phyloP scores from a whole-genome alignment of 139 green algal genomes.

The Ettlia oleoabundans region DNA sequence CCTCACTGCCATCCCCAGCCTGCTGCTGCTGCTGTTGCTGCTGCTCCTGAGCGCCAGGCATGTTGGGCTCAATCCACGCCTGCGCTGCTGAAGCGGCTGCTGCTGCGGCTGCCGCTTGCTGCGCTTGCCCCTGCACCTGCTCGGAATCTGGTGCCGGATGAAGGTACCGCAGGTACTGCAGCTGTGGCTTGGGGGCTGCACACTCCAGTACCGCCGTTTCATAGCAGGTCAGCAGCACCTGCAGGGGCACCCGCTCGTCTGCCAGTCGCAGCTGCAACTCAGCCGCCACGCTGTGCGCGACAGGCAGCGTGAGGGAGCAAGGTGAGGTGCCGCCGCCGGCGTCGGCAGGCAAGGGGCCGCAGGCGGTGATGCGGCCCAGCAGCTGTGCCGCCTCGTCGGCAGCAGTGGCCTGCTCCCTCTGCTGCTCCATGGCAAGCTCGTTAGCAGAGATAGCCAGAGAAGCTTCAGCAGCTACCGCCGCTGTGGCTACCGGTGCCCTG shows the following conservation, averaged over 20 bases:
- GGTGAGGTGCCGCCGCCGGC: too few relatives aligned
- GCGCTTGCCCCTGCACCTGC: neutral
- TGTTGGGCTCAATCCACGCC: too few relatives aligned
- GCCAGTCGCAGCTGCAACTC: slow-evolving; percentile 9
- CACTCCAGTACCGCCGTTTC: slow-evolving; percentile 43
- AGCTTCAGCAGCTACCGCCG: neutral
- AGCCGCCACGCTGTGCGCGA: slow-evolving; percentile 9
- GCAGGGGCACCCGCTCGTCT: slow-evolving; percentile 3
- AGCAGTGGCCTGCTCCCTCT: slow-evolving; percentile 6
- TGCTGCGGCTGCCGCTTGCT: slow-evolving; percentile 1
- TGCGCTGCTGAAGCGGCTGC: too few relatives aligned
- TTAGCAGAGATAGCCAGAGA: slow-evolving; percentile 27
- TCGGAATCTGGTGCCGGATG: neutral
- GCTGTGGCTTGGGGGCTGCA: slow-evolving; percentile 1
- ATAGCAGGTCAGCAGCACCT: slow-evolving; percentile 32
- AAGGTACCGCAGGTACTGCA: neutral
- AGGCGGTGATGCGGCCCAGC: slow-evolving; percentile 10
- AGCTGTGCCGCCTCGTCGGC: slow-evolving; percentile 32
- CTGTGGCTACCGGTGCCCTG: neutral
- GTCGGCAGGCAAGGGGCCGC: too few relatives aligned
- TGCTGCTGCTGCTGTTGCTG: too few relatives aligned
- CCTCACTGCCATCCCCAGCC: neutral
- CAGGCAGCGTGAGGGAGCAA: neutral
- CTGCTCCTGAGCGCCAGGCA: too few relatives aligned
- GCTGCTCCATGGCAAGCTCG: neutral